Conservation (phyloP, 805 yeast species). For the Spathaspora sp. region DNA sequence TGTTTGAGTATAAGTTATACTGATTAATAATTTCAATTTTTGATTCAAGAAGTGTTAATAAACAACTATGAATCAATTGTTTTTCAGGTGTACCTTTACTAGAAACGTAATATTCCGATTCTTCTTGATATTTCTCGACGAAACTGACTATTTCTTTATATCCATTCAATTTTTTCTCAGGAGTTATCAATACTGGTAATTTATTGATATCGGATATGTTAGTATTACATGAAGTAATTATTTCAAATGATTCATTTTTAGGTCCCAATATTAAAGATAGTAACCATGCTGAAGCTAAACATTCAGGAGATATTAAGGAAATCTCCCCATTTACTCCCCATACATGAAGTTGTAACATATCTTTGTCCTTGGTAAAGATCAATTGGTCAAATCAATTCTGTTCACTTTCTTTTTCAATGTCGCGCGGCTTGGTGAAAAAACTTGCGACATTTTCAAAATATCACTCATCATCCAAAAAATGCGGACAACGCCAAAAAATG, state of each 20-base stretch:
- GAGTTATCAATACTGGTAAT: conserved; percentile 42
- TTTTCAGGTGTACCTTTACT: conserved; percentile 13
- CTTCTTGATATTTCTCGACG: conserved; percentile 4
- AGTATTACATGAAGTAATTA: conserved; percentile 58
- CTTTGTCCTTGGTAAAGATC: not conserved
- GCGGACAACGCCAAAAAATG: not conserved
- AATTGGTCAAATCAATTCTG: too few relatives aligned
- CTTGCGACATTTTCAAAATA: not conserved
- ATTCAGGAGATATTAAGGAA: conserved; percentile 50
- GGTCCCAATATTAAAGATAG: conserved; percentile 19
- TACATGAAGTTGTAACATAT: conserved; percentile 39
- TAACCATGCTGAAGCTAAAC: conserved; percentile 46
- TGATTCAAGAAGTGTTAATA: conserved; percentile 38
- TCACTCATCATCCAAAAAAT: not conserved
- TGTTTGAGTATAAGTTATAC: conserved; percentile 55
- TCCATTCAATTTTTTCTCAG: conserved; percentile 14
- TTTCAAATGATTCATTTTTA: conserved; percentile 13
- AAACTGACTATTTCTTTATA: conserved; percentile 12
- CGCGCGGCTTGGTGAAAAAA: not conserved
- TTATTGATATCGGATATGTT: conserved; percentile 46
- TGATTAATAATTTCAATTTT: conserved; percentile 47
- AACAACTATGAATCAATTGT: conserved; percentile 41
- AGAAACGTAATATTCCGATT: not conserved
- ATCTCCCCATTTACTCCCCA: conserved; percentile 48
- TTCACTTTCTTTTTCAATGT: not conserved